Evolutionary conservation across 2,329 filamentous ascomycete genomes (phyloP), one percentile per base, ranked within the genome.

Genomic region (Dendryphion nanum): DNA sequence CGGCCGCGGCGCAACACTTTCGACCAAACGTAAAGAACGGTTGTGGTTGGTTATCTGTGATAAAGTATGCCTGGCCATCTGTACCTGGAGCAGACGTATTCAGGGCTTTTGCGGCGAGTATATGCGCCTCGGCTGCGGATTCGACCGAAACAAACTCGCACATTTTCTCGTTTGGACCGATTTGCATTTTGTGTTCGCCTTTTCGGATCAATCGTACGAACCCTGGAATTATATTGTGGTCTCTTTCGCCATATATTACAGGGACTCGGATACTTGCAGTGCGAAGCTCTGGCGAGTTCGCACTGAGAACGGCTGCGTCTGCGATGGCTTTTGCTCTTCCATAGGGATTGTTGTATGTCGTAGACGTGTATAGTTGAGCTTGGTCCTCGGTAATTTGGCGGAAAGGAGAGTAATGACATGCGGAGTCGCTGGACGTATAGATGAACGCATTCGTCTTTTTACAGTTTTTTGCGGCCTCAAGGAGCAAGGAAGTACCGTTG

Each of bases 91-190:
- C 62, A 4, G 56, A 14, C 17, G 21, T 55, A 13, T 75, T 54
- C 1, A 77, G 64, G 1, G 69, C 72, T 4, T 63, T 58, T 1
- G 68, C 63, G 4, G 69, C 69, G 3, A 74, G 59, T 35, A 75
- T 57, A 44, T 75, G 71, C 0, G 71, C 72, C 45, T 73, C 61
- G 2, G 69, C 69, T 4, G 69, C 66, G 43, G 72, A 74, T 7
- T 58, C 64, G 32, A 70, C 65, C 42, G 72, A 72, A 16, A 66
- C 68, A 41, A 70, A 71, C 49, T 74, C 72, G 51, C 70, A 74
- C 0, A 73, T 51, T 46, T 73, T 72, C 36, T 67, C 61, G 48
- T 73, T 73, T 18, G 58, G 47, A 28, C 72, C 72, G 31, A 75
- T 55, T 41, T 74, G 70, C 38, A 68, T 63, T 46, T 66, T 70